These are phyloP conservation scores for Pestalotiopsis fici DNA, from an alignment of 2,329 filamentous ascomycete genomes.

Conservation along the genomic window DNA sequence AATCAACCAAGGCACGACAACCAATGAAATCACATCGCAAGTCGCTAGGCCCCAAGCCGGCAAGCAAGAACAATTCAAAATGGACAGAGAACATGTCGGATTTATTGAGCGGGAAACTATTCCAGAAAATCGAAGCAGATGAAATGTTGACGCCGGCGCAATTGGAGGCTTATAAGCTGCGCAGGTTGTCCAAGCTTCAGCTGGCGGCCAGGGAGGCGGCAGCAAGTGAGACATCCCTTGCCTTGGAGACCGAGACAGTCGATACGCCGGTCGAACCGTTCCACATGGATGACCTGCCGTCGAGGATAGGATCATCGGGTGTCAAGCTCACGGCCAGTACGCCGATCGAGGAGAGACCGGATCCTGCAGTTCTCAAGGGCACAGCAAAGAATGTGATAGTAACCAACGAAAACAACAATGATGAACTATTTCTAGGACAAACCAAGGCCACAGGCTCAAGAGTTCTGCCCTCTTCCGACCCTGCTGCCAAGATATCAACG, in stretches of 20 bases:
- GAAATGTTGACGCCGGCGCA: constrained; percentile 59
- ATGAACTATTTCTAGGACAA: constrained; percentile 9
- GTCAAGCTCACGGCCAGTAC: constrained; percentile 28
- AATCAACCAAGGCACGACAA: constrained; percentile 36
- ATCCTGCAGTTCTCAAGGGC: constrained; percentile 22
- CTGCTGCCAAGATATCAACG: not conserved
- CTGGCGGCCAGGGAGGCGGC: constrained; percentile 23
- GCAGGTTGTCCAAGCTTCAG: constrained; percentile 32
- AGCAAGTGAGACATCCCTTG: constrained; percentile 29
- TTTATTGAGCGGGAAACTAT: constrained; percentile 54
- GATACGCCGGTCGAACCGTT: constrained; percentile 50
- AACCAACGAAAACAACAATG: constrained; percentile 15
- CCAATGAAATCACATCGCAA: constrained; percentile 27
- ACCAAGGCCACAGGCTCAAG: not conserved
- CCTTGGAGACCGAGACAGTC: constrained; percentile 28
- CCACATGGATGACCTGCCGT: constrained; percentile 48
- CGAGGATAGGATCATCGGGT: constrained; percentile 40
- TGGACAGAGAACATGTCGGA: constrained; percentile 62
- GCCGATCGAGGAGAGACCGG: constrained; percentile 26
- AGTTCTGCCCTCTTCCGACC: not conserved
- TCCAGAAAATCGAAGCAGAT: constrained; percentile 57
- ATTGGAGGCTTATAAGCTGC: constrained; percentile 46
- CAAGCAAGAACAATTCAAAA: constrained; percentile 36
- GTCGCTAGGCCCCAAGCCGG: constrained; percentile 21
- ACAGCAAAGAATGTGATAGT: constrained; percentile 24